Percentiles rank a stretch among this genome's conserved stretches.
Conservation (phyloP, 495 filamentous ascomycete species). For the Pyrenula aspistea region DNA sequence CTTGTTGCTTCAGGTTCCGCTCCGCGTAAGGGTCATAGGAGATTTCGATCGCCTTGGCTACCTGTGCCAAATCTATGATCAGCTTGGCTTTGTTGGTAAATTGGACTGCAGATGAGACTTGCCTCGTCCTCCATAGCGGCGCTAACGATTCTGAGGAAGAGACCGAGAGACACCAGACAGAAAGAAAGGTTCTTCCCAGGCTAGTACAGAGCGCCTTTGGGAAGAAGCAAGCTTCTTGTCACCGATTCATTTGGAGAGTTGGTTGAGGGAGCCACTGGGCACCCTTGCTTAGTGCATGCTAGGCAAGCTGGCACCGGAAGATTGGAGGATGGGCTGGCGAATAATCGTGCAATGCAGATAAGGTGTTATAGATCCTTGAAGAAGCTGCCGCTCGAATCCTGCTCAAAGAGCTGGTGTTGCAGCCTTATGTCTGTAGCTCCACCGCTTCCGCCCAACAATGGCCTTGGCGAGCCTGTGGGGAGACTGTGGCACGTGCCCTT, state of each 20-base stretch:
- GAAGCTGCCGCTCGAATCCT: too few relatives aligned
- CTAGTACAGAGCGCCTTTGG: neutral
- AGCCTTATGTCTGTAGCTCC: too few relatives aligned
- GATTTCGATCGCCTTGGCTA: slow-evolving; percentile 87
- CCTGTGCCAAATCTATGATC: slow-evolving; percentile 34
- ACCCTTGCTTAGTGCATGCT: neutral
- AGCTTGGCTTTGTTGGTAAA: too few relatives aligned
- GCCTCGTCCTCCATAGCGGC: neutral
- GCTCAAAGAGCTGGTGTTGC: too few relatives aligned
- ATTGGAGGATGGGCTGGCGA: too few relatives aligned
- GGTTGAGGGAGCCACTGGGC: neutral
- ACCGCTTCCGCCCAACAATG: too few relatives aligned
- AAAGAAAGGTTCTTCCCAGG: neutral
- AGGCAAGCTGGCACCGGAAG: neutral
- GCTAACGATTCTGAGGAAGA: too few relatives aligned
- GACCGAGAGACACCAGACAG: neutral
- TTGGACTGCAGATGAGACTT: neutral
- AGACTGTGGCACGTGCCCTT: too few relatives aligned
- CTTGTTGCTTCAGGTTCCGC: slow-evolving; percentile 66
- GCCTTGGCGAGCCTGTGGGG: too few relatives aligned
- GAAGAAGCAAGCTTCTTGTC: neutral
- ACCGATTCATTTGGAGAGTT: neutral
- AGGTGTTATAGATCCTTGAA: too few relatives aligned
- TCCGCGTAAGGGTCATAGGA: slow-evolving; percentile 67
- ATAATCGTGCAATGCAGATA: too few relatives aligned